Percentiles rank a stretch among this genome's conserved stretches.
Evolutionary conservation across 768 basidiomycete genomes (phyloP).

Genomic region (Leucosporidium creatinivorum): DNA sequence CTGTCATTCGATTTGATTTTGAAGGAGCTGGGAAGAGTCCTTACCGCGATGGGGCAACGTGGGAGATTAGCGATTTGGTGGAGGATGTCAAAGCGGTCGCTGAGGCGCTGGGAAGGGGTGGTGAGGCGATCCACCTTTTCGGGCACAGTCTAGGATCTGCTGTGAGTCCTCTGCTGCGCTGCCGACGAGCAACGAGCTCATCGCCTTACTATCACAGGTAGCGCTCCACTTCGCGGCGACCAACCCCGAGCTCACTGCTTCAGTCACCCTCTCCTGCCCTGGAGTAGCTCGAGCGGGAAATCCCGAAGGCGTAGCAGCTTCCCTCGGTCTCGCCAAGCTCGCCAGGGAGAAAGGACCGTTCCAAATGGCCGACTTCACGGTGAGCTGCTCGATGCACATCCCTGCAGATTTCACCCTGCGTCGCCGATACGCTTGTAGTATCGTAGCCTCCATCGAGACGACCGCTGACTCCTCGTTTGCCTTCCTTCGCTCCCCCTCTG

Average conservation of each 20-base stretch:
- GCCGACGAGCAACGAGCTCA: neutral
- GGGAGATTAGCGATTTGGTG: neutral
- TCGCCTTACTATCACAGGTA: neutral
- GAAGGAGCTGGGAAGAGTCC: conserved; percentile 5
- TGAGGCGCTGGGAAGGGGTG: conserved; percentile 9
- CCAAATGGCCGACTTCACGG: conserved; percentile 7
- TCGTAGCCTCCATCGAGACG: too few species aligned
- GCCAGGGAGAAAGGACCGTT: neutral
- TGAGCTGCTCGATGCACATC: too few species aligned
- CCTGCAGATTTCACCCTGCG: too few species aligned
- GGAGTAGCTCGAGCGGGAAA: neutral
- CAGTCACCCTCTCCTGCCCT: conserved; percentile 9
- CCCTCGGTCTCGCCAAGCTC: neutral
- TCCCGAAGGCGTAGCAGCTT: neutral
- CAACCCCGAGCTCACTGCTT: neutral
- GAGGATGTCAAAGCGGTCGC: conserved; percentile 11
- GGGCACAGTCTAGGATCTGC: conserved; percentile 5
- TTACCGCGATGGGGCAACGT: neutral
- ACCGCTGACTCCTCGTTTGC: too few species aligned
- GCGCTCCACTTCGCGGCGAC: conserved; percentile 4
- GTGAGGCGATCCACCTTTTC: neutral
- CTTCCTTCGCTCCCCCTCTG: too few species aligned
- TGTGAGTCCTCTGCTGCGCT: neutral
- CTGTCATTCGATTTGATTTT: conserved; percentile 4
- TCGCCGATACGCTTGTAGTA: too few species aligned